A percentile compares a stretch with the other conserved stretches of the same genome.
phyloP scores from a whole-genome alignment of 2,329 filamentous ascomycete genomes.

The Sporothrix phasma region DNA sequence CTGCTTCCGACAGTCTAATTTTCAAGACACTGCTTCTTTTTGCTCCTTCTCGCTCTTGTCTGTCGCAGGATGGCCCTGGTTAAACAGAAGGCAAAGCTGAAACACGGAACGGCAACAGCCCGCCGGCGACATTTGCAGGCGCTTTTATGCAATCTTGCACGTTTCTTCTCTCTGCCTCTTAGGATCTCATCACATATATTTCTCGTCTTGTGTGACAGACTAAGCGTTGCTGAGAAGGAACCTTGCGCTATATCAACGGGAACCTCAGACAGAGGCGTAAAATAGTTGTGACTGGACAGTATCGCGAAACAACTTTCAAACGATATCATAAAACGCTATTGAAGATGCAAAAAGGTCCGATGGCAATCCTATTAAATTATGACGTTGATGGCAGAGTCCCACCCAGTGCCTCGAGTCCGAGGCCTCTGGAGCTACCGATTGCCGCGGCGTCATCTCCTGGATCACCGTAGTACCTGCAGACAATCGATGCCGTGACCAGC shows the following conservation, averaged over 20 bases:
- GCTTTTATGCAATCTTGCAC: too few relatives aligned
- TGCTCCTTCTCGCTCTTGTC: background rate
- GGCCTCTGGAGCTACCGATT: too few relatives aligned
- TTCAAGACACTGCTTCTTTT: too few relatives aligned
- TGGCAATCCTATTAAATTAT: background rate
- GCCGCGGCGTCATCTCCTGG: too few relatives aligned
- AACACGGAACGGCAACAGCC: slow-evolving; percentile 8
- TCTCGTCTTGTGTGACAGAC: background rate
- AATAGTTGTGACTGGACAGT: background rate
- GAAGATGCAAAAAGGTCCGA: background rate
- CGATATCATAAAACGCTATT: background rate
- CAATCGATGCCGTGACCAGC: background rate
- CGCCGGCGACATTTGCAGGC: background rate
- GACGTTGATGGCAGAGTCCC: background rate
- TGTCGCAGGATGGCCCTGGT: background rate
- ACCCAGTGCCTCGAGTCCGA: too few relatives aligned
- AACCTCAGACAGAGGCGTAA: too few relatives aligned
- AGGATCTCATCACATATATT: background rate
- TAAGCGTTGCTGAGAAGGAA: background rate
- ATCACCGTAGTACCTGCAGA: too few relatives aligned
- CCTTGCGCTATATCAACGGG: too few relatives aligned
- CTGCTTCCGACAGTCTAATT: background rate
- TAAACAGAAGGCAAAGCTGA: background rate
- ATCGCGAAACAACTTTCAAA: background rate
- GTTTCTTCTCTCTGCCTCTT: too few relatives aligned